Evolutionary conservation across 2,329 filamentous ascomycete genomes (phyloP), one percentile per base, ranked within the genome.

Genomic region (Sarocladium strictum): DNA sequence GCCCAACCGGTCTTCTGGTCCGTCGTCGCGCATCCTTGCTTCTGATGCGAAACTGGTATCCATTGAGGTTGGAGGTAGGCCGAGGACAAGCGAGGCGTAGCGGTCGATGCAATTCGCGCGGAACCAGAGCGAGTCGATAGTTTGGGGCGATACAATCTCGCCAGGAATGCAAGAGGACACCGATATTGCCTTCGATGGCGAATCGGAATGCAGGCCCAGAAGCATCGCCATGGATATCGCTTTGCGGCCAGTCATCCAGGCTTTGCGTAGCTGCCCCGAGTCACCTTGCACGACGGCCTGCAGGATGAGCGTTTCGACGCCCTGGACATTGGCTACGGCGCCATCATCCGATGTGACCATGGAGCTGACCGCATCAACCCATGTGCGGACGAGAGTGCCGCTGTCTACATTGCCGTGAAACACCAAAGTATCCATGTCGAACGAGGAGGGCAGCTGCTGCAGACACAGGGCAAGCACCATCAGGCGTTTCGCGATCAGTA

Each of bases 241-340:
- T 4, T 78, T 69, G 1, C 80, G 75, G 23, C 71, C 72, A 7
- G 68, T 71, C 23, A 84, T 64, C 79, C 80, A 84, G 2, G 78
- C 69, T 45, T 77, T 76, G 21, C 78, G 74, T 2, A 81, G 67
- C 45, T 80, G 80, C 1, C 80, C 81, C 0, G 70, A 71, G 55
- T 82, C 81, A 35, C 71, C 69, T 53, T 81, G 76, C 59, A 75
- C 80, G 53, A 77, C 63, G 21, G 71, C 69, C 37, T 78, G 68
- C 0, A 84, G 63, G 19, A 76, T 61, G 0, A 84, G 65, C 50
- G 76, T 76, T 62, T 82, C 76, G 1, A 83, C 61, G 2, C 79
- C 79, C 61, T 83, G 78, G 2, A 76, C 61, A 3, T 72, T 77
- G 23, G 74, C 74, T 1, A 78, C 64, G 4, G 84, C 65, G 40